Conservation (phyloP, 805 yeast genomes). For the Zygosaccharomyces lentus region DNA sequence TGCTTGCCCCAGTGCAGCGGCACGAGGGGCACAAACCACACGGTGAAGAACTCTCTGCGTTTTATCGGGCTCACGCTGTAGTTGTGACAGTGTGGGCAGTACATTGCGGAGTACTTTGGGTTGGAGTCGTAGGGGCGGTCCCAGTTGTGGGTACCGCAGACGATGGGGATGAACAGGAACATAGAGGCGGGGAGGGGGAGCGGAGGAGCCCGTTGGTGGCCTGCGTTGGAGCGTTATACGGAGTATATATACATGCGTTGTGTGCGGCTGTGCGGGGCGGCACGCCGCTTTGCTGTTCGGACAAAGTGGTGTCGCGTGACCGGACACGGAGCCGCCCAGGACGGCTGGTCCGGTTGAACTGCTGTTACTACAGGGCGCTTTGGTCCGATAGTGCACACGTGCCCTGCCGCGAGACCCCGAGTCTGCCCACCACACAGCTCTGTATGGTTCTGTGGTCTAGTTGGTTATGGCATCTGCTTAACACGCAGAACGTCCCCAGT, state of each 20-base stretch:
- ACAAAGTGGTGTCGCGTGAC: too few species aligned
- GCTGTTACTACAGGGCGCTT: too few species aligned
- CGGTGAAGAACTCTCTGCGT: conserved; percentile 48
- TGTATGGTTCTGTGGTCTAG: conserved; percentile 98
- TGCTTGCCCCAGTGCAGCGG: conserved; percentile 52
- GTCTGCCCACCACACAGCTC: too few species aligned
- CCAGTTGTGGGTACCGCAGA: conserved; percentile 36
- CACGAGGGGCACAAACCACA: conserved; percentile 51
- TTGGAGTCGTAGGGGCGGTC: conserved; percentile 30
- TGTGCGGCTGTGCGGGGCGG: background rate
- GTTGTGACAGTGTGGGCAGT: conserved; percentile 59
- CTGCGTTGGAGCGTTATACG: too few species aligned
- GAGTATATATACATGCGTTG: background rate
- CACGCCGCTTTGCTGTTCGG: background rate
- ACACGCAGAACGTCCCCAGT: conserved; percentile 99
- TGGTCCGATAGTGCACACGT: too few species aligned
- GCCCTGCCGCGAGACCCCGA: too few species aligned
- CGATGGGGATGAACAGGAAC: conserved; percentile 31
- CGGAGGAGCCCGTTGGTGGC: too few species aligned
- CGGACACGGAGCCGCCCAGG: too few species aligned
- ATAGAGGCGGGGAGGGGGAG: conserved; percentile 2
- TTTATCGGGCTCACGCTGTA: conserved; percentile 49
- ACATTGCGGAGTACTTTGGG: conserved; percentile 28
- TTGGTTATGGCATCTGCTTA: conserved; percentile 99
- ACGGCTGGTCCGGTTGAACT: too few species aligned